phyloP scores from a whole-genome alignment of 164 flowering plant species.

The Buxus sempervirens region DNA sequence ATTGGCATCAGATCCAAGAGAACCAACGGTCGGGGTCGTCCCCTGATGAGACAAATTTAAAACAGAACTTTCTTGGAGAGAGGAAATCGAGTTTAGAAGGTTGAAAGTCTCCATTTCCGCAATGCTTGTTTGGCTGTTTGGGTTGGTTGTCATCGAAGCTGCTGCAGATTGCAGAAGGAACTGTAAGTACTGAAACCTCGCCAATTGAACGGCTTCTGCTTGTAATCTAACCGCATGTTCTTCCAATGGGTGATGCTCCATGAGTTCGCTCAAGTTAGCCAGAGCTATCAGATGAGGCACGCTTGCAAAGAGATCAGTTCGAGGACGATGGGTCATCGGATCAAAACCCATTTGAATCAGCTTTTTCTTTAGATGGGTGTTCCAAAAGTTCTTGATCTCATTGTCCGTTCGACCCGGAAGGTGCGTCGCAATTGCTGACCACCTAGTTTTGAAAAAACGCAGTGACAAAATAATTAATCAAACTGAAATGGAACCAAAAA shows the following conservation, averaged over 20 bases:
- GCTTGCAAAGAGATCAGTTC: slow-evolving; percentile 1
- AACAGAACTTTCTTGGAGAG: background rate
- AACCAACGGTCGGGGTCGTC: background rate
- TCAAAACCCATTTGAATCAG: slow-evolving; percentile 10
- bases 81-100: background rate
- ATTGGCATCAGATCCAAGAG: background rate
- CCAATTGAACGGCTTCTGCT: slow-evolving; percentile 6
- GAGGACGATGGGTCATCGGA: slow-evolving; percentile 12
- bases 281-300: slow-evolving; percentile 5
- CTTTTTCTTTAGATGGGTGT: slow-evolving; percentile 16
- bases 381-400: slow-evolving; percentile 6
- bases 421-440: slow-evolving; percentile 15
- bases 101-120: background rate
- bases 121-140: background rate
- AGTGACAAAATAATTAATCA: background rate
- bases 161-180: background rate
- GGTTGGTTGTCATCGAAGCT: background rate
- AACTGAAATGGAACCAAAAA: too few species aligned
- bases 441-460: too few species aligned
- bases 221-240: background rate
- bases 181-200: background rate
- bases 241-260: background rate
- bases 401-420: slow-evolving; percentile 12
- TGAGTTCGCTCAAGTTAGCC: background rate
- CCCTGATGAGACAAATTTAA: background rate